Base-by-base conservation (phyloP, 768 basidiomycete species). In the Termitomyces sp. region DNA sequence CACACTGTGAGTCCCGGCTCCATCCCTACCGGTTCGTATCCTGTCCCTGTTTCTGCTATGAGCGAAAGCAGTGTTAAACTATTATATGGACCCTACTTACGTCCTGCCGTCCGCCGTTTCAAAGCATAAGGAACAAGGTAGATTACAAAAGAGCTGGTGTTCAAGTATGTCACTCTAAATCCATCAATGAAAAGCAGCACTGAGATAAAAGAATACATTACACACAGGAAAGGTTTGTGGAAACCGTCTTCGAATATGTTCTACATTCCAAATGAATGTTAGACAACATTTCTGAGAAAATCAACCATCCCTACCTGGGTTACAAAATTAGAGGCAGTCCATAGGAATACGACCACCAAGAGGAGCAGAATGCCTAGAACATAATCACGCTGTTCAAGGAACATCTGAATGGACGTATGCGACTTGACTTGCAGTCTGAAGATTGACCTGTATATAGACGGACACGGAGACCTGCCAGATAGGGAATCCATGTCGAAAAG, bases 261-360 rank as follows among this genome's bases (percentile, higher is more conserved):
- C 84, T 83, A 58, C 18, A 55, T 41, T 26, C 37, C 31, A 12
- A 18, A 13, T 31, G 46, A 44, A 18, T 50, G n/a, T 20, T 18
- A 46, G 32, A 7, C 13, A 9, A 48, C 1, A 49, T 44, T 22
- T 47, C 18, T 39, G 5, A 24, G 13, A 26, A 6, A n/a, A 49
- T 44, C 50, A 26, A 36, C 26, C 26, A 39, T 27, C 29, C 71
- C 44, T 58, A 87, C 90, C 80, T 93, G 90, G 12, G 89, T 94
- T 41, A 96, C 76, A 66, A 94, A 96, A 69, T 88, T 95, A 47
- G 88, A 90, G 12, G 79, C 72, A 16, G 94, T 96, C 95, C 95
- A 98, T 13, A 97, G 79, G 36, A 91, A 59, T 37, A 93, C 92
- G 51, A 95, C 92, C 20, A 84, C 57, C 2, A 92, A 67, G 22